These are phyloP conservation scores for Diplocarpon mali DNA, from an alignment of 2,329 filamentous ascomycete genomes.

Conservation along the genomic window DNA sequence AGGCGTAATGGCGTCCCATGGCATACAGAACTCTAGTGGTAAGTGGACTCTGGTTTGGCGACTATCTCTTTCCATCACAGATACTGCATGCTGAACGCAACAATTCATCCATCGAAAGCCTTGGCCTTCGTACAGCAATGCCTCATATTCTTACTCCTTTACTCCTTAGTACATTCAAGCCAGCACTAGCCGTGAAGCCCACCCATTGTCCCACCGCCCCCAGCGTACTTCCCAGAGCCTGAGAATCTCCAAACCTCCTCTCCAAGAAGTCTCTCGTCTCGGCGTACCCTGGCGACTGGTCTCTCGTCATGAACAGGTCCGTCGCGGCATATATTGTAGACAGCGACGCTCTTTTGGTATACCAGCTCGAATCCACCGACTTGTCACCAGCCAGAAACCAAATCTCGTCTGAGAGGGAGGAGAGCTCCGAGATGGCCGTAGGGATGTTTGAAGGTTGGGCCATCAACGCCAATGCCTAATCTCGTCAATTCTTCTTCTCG, in stretches of 20 bases:
- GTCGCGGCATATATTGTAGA: slow-evolving; percentile 61
- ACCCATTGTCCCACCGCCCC: slow-evolving; percentile 62
- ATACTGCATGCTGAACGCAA: too few species aligned
- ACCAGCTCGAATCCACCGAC: slow-evolving; percentile 80
- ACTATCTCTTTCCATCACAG: too few species aligned
- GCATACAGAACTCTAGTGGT: too few species aligned
- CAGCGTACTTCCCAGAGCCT: slow-evolving; percentile 49
- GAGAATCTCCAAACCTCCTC: slow-evolving; percentile 55
- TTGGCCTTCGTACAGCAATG: too few species aligned
- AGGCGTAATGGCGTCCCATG: too few species aligned
- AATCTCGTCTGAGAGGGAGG: slow-evolving; percentile 80
- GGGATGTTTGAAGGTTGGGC: slow-evolving; percentile 71
- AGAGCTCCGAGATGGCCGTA: slow-evolving; percentile 66
- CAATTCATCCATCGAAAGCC: too few species aligned
- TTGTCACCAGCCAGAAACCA: slow-evolving; percentile 76
- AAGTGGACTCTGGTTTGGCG: too few species aligned
- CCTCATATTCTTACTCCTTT: slow-evolving; percentile 63
- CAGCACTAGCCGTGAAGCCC: slow-evolving; percentile 68
- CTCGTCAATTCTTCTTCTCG: background rate
- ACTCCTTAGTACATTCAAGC: slow-evolving; percentile 74
- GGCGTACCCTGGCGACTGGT: slow-evolving; percentile 58
- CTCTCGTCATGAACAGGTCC: slow-evolving; percentile 92
- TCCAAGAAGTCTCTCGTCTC: slow-evolving; percentile 75
- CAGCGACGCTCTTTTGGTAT: slow-evolving; percentile 56
- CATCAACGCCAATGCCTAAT: slow-evolving; percentile 70